Conservation (phyloP, 495 filamentous ascomycete genomes). For the Penicillium psychrofluorescens region DNA sequence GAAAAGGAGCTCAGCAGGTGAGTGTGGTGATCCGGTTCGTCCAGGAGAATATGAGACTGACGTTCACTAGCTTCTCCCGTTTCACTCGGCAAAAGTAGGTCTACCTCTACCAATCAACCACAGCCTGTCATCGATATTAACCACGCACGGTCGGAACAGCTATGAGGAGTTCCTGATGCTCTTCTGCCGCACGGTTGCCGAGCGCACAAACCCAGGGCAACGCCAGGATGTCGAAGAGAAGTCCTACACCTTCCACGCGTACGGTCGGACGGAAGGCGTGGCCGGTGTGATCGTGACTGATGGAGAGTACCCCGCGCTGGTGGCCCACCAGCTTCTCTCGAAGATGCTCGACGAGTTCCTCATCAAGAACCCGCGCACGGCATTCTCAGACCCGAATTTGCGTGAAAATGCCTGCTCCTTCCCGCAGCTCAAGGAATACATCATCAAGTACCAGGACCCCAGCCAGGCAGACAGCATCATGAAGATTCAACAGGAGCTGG, state of each 20-base stretch:
- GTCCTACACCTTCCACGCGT: conserved; percentile 71
- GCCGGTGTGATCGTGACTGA: conserved; percentile 84
- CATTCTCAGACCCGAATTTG: conserved; percentile 48
- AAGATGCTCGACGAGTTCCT: conserved; percentile 95
- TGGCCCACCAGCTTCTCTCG: conserved; percentile 88
- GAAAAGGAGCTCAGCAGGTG: conserved; percentile 67
- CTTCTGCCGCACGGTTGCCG: conserved; percentile 59
- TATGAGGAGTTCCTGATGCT: conserved; percentile 49
- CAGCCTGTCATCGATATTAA: neutral
- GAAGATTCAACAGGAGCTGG: conserved; percentile 93
- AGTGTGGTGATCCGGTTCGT: neutral
- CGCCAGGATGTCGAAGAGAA: conserved; percentile 89
- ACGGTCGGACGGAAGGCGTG: conserved; percentile 80
- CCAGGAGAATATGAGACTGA: conserved; percentile 3
- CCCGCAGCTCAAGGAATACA: conserved; percentile 69
- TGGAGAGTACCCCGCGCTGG: conserved; percentile 80
- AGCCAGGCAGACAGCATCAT: conserved; percentile 81
- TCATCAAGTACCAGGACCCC: conserved; percentile 85
- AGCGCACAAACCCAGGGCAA: conserved; percentile 76
- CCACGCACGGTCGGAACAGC: conserved; percentile 15
- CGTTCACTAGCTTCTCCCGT: conserved; percentile 51
- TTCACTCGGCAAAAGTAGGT: conserved; percentile 66
- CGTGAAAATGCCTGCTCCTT: conserved; percentile 40
- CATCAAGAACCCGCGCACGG: conserved; percentile 61
- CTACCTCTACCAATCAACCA: neutral